A percentile compares a stretch with the other conserved stretches of the same genome.
Conservation (phyloP, 192 early-diverging fungal species). For the Anaeromyces robustus region DNA sequence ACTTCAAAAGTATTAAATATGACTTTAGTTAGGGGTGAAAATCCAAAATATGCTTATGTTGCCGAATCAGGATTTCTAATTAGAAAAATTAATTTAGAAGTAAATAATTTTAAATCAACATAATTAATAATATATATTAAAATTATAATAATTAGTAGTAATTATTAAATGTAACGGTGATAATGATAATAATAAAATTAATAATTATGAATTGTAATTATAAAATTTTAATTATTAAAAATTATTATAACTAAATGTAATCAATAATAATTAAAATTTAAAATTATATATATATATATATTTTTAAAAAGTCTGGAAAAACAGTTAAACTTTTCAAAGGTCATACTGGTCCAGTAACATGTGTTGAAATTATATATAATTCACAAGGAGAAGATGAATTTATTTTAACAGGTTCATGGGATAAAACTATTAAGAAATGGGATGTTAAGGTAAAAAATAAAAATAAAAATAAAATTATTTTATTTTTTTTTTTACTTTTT, state of each 20-base stretch:
- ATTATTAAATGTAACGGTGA: too few relatives aligned
- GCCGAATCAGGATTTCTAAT: conserved; percentile 60
- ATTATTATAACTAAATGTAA: too few relatives aligned
- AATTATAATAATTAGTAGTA: not conserved
- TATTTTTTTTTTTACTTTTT: too few relatives aligned
- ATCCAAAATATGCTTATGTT: conserved; percentile 25
- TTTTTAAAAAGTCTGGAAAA: conserved; percentile 24
- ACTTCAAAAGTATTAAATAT: not conserved
- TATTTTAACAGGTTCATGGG: conserved; percentile 86
- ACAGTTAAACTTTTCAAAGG: conserved; percentile 19
- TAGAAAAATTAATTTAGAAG: conserved; percentile 47
- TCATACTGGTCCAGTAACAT: conserved; percentile 57
- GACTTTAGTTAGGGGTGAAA: not conserved
- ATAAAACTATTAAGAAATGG: conserved; percentile 79
- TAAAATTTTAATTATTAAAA: too few relatives aligned
- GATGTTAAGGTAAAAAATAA: conserved; percentile 39
- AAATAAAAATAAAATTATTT: too few relatives aligned
- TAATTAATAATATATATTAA: not conserved
- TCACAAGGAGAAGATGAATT: conserved; percentile 21
- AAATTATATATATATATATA: not conserved
- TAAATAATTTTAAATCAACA: conserved; percentile 6
- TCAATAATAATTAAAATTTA: too few relatives aligned
- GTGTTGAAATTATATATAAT: conserved; percentile 29
- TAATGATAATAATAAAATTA: too few relatives aligned
- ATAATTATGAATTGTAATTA: too few relatives aligned